A percentile compares a stretch with the other conserved stretches of the same genome.
Evolutionary conservation across 2,329 filamentous ascomycete genomes (phyloP).

Genomic region (Elsinoe arachidis): DNA sequence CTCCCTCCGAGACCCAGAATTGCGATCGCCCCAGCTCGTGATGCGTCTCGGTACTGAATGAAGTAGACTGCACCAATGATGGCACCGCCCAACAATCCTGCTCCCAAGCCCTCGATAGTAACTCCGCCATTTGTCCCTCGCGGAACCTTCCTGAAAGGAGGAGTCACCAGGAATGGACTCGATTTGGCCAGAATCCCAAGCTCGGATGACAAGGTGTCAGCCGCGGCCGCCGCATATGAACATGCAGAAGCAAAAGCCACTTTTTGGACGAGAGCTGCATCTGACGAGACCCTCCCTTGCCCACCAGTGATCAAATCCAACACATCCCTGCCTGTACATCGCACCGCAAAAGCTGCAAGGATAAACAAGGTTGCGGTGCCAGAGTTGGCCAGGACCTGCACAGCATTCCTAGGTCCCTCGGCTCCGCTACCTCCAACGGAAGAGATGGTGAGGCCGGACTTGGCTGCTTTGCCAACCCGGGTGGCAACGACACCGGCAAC

Average conservation of each 20-base stretch:
- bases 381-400: constrained; percentile 89
- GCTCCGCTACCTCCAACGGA: constrained; percentile 65
- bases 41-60: background rate
- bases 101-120: constrained; percentile 61
- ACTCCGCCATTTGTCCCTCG: constrained; percentile 92
- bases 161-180: constrained; percentile 77
- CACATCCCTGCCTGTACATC: background rate
- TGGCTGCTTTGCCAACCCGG: constrained; percentile 78
- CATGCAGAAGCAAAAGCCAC: constrained; percentile 39
- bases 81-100: constrained; percentile 65
- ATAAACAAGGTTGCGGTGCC: constrained; percentile 62
- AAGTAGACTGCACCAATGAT: constrained; percentile 42
- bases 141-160: constrained; percentile 68
- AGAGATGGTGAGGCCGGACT: constrained; percentile 70
- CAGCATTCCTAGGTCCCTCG: constrained; percentile 72
- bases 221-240: constrained; percentile 80
- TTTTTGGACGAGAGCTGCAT: background rate
- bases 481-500: constrained; percentile 74
- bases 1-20: constrained; percentile 47
- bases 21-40: background rate
- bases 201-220: constrained; percentile 92
- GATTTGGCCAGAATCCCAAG: constrained; percentile 77
- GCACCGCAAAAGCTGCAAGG: constrained; percentile 35
- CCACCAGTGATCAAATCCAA: constrained; percentile 23
- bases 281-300: background rate